phyloP scores from a whole-genome alignment of 441 rosid genomes.

The Eutrema salsugineum region DNA sequence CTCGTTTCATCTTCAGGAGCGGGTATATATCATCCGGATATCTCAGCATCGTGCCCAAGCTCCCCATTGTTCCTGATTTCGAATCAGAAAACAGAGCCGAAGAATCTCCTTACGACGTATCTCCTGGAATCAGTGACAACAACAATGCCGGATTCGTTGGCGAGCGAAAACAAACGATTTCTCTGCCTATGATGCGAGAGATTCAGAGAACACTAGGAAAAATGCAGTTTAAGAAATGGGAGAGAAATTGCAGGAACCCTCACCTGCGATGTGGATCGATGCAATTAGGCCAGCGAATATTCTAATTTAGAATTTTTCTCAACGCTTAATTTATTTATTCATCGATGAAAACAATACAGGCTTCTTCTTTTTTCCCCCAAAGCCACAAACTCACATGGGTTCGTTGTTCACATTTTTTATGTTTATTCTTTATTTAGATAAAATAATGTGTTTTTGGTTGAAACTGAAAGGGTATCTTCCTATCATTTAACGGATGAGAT shows the following conservation, averaged over 20 bases:
- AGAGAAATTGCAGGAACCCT: not conserved
- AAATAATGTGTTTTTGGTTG: too few species aligned
- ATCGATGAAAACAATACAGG: constrained; percentile 22
- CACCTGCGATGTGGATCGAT: constrained; percentile 18
- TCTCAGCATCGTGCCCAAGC: constrained; percentile 58
- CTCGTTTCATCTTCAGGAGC: constrained; percentile 77
- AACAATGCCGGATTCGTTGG: constrained; percentile 4
- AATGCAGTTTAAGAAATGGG: not conserved
- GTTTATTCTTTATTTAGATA: not conserved
- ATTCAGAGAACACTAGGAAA: constrained; percentile 4
- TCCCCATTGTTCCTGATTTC: constrained; percentile 54
- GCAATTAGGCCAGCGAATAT: constrained; percentile 13
- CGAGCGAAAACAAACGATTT: not conserved
- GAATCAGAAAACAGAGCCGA: constrained; percentile 16
- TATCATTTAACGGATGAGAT: not conserved
- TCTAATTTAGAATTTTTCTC: not conserved
- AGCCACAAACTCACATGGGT: not conserved
- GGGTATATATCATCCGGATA: constrained; percentile 86
- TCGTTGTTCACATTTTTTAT: not conserved
- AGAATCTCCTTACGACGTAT: not conserved
- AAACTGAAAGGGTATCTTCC: not conserved
- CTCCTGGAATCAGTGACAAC: not conserved
- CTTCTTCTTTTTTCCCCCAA: not conserved
- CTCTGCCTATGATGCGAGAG: not conserved
- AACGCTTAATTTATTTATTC: constrained; percentile 1